Evolutionary conservation across 179 eudicot genomes (phyloP), one percentile per base, ranked within the genome.

Genomic region (Pouteria campechiana): DNA sequence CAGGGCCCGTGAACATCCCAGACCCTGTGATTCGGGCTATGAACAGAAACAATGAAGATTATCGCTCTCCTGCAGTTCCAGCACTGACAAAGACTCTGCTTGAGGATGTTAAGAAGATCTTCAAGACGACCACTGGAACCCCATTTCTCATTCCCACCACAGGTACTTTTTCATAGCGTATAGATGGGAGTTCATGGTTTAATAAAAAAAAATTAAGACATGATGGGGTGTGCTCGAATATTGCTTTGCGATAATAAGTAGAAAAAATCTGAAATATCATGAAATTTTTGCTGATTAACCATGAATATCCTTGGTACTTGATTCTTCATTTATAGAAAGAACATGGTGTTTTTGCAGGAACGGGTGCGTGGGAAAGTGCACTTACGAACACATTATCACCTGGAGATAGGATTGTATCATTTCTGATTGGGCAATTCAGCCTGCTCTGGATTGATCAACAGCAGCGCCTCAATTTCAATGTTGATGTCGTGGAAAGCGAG

Each of bases 321-420:
- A n/a, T n/a, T n/a, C 5, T 23, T 41, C n/a, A 32, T 40, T 17
- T 32, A n/a, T 14, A 25, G 17, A 3, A n/a, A 8, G 20, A 14
- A 25, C 0, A 18, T 28, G 22, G 6, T 27, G n/a, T 41, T 44
- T 45, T 25, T 46, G 15, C 60, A 90, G 99, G 99, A 34, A 92
- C 99, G 52, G 99, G 99, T 62, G 99, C 99, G 39, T 92, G 96
- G 96, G 99, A 92, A 66, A 92, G 99, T 78, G 96, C 99, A 25
- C 80, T 92, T 29, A 92, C 99, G 8, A 90, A 90, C 83, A 92
- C 99, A 3, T 42, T 92, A 18, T 92, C 96, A 7, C 96, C 99
- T 35, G 96, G 96, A 25, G 99, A 92, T 54, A 50, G 76, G 48
- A 78, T 49, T 15, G 63, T 92, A 28, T 83, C 99, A 9, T 92